phyloP scores from a whole-genome alignment of 805 yeast genomes.

The Saccharomycopsis oosterbeekiorum region DNA sequence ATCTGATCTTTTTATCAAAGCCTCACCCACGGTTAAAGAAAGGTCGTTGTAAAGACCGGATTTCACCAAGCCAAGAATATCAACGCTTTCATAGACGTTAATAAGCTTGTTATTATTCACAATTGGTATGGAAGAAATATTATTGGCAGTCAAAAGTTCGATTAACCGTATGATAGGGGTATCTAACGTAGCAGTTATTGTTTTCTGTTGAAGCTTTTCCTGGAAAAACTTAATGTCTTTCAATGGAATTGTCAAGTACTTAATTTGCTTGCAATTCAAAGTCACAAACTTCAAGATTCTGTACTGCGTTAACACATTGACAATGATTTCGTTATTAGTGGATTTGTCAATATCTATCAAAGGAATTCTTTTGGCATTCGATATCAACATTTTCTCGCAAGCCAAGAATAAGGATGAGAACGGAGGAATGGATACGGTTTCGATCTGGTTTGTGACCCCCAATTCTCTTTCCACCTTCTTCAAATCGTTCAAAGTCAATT shows the following conservation, averaged over 20 bases:
- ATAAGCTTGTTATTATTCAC: conserved; percentile 63
- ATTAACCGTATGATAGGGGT: conserved; percentile 94
- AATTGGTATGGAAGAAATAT: conserved; percentile 91
- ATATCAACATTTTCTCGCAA: conserved; percentile 80
- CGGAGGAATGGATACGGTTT: conserved; percentile 83
- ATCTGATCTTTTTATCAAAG: conserved; percentile 83
- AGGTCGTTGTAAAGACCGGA: conserved; percentile 91
- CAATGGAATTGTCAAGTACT: conserved; percentile 68
- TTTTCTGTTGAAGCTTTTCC: conserved; percentile 30
- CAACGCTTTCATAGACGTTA: conserved; percentile 94
- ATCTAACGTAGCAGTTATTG: conserved; percentile 78
- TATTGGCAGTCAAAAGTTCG: conserved; percentile 61
- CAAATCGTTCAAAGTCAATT: conserved; percentile 72
- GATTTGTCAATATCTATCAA: conserved; percentile 89
- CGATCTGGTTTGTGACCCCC: conserved; percentile 69
- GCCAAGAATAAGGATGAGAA: conserved; percentile 85
- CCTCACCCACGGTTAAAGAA: conserved; percentile 90
- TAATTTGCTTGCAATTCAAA: conserved; percentile 89
- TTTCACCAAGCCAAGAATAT: conserved; percentile 82
- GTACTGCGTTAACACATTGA: conserved; percentile 90
- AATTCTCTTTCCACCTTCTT: conserved; percentile 80
- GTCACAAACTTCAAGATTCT: conserved; percentile 93
- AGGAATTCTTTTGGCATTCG: conserved; percentile 89
- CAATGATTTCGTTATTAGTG: conserved; percentile 88
- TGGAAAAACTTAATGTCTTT: conserved; percentile 60